Conservation (phyloP, 352 stramenopile species). For the Globisporangium cystogenes region DNA sequence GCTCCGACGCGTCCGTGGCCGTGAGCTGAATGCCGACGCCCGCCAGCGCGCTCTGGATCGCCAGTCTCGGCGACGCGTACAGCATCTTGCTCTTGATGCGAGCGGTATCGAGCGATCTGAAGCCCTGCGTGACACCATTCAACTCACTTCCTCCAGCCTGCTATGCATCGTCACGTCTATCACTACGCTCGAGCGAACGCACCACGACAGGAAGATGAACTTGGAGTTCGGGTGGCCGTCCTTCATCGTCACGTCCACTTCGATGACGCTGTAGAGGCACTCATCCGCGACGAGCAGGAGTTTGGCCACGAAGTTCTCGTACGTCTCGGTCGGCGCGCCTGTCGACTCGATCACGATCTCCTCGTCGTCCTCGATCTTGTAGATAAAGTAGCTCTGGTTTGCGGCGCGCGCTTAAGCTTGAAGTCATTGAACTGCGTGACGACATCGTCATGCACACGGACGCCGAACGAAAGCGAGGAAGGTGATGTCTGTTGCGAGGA, state of each 20-base stretch:
- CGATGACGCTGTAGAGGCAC: constrained; percentile 87
- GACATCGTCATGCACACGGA: constrained; percentile 91
- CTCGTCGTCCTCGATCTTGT: constrained; percentile 92
- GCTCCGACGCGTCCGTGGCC: constrained; percentile 87
- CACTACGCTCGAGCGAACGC: constrained; percentile 10
- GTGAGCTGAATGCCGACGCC: constrained; percentile 95
- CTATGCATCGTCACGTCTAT: too few relatives aligned
- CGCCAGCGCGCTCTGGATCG: constrained; percentile 90
- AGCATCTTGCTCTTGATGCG: constrained; percentile 95
- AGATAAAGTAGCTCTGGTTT: constrained; percentile 96
- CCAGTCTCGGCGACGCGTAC: constrained; percentile 93
- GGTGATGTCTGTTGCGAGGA: too few relatives aligned
- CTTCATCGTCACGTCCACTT: constrained; percentile 87
- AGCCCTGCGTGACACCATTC: background rate
- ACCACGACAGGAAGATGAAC: constrained; percentile 91
- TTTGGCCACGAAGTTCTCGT: constrained; percentile 86
- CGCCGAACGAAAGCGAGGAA: constrained; percentile 83
- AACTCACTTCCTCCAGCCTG: too few relatives aligned
- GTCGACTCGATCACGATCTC: constrained; percentile 92
- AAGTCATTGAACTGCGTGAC: constrained; percentile 93
- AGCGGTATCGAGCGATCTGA: constrained; percentile 89
- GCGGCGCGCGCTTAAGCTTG: constrained; percentile 91
- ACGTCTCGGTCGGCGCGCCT: constrained; percentile 68
- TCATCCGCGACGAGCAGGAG: constrained; percentile 66
- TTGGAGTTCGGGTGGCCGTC: constrained; percentile 88